These are phyloP conservation scores for Leishmania lainsoni DNA, from an alignment of 208 protist genomes.

Conservation along the genomic window DNA sequence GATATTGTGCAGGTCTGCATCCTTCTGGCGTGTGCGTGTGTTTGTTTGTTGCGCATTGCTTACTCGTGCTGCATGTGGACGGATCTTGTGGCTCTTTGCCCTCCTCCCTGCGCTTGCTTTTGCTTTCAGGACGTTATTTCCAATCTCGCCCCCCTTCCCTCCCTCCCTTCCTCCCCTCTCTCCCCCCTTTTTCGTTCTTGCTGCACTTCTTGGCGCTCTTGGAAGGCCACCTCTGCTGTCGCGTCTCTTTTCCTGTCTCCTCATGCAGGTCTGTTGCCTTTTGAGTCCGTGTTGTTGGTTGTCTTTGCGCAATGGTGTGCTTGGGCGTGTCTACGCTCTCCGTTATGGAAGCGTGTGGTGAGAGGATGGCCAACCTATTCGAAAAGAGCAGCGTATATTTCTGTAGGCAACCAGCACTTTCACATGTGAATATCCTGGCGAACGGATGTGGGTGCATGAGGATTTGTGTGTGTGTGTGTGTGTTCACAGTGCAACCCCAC, in stretches of 20 bases:
- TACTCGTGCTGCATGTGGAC: neutral
- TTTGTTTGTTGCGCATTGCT: neutral
- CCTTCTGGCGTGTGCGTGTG: neutral
- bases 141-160: neutral
- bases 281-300: neutral
- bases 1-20: neutral
- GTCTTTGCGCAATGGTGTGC: neutral
- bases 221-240: neutral
- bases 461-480: neutral
- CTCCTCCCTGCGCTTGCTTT: neutral
- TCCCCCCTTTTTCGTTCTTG: neutral
- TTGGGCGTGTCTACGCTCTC: neutral
- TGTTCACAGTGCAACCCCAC: neutral
- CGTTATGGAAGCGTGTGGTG: neutral
- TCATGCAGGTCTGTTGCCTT: neutral
- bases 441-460: neutral
- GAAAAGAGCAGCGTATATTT: neutral
- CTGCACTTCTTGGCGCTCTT: neutral
- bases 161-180: constrained; percentile 3
- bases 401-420: neutral
- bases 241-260: neutral
- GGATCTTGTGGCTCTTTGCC: neutral
- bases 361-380: neutral
- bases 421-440: neutral
- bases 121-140: neutral